Percentiles rank a stretch among this genome's conserved stretches.
Conservation (phyloP, 495 filamentous ascomycete species). For the Daldinia vernicosa region DNA sequence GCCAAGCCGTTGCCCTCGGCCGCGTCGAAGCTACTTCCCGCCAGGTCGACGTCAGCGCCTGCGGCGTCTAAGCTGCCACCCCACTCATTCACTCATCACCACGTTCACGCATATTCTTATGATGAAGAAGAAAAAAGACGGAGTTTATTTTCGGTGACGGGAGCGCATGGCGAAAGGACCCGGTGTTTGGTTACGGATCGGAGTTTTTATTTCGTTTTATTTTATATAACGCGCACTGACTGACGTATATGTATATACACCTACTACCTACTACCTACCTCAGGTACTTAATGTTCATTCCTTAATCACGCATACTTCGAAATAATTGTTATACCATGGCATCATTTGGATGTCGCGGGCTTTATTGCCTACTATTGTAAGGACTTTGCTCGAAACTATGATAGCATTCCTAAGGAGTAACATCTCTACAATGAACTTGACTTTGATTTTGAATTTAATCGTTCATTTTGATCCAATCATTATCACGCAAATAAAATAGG, state of each 20-base stretch:
- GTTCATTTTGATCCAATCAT: no score
- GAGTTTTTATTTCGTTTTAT: neutral
- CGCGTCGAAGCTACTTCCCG: slow-evolving; percentile 51
- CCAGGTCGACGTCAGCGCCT: slow-evolving; percentile 53
- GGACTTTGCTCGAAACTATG: neutral
- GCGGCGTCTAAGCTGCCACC: slow-evolving; percentile 45
- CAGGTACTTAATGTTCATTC: slow-evolving; percentile 40
- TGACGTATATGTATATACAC: neutral
- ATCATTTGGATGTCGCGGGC: neutral
- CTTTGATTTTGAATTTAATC: neutral
- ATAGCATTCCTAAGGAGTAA: neutral
- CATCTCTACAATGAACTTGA: neutral
- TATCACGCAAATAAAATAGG: neutral
- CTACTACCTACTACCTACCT: slow-evolving; percentile 5
- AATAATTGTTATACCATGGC: neutral
- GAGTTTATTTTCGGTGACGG: neutral
- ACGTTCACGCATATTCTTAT: neutral
- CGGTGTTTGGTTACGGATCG: neutral
- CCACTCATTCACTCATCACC: neutral
- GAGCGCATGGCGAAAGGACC: neutral
- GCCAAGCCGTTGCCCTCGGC: slow-evolving; percentile 41
- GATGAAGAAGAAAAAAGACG: neutral
- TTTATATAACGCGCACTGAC: neutral
- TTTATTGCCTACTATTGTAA: neutral
- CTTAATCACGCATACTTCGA: neutral